A percentile compares a stretch with the other conserved stretches of the same genome.
Evolutionary conservation across 2,329 filamentous ascomycete genomes (phyloP).

Genomic region (Fusarium lateritium): DNA sequence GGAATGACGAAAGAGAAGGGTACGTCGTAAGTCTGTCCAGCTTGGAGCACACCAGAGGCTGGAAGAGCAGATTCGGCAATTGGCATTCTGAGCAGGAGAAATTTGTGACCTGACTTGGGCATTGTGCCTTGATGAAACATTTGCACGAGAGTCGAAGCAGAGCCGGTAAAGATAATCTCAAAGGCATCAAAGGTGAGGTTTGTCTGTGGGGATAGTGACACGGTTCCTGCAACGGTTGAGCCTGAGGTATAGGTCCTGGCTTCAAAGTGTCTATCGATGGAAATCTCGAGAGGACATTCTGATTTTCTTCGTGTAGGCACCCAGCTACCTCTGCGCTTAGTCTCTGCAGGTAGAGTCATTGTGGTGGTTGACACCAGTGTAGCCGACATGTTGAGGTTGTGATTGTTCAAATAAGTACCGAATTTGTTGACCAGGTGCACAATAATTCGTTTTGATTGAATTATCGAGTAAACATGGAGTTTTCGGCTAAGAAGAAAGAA

Average conservation of each 20-base stretch:
- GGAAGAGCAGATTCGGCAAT: slow-evolving; percentile 24
- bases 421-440: no score
- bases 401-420: not conserved
- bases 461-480: not conserved
- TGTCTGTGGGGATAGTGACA: slow-evolving; percentile 13
- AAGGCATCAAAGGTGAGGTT: slow-evolving; percentile 31
- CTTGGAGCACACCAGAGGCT: slow-evolving; percentile 2
- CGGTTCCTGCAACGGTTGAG: slow-evolving; percentile 29
- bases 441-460: not conserved
- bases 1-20: slow-evolving; percentile 44
- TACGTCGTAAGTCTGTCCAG: slow-evolving; percentile 18
- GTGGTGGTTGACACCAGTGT: slow-evolving; percentile 19
- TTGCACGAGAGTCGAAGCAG: slow-evolving; percentile 15
- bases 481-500: not conserved
- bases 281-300: slow-evolving; percentile 31
- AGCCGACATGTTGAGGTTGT: slow-evolving; percentile 11
- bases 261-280: slow-evolving; percentile 38
- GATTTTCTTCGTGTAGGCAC: slow-evolving; percentile 17
- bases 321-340: slow-evolving; percentile 35
- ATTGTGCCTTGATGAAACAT: slow-evolving; percentile 32
- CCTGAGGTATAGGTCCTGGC: slow-evolving; percentile 42
- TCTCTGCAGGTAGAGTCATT: not conserved
- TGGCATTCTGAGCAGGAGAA: slow-evolving; percentile 39
- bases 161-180: slow-evolving; percentile 29
- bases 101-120: slow-evolving; percentile 29